Evolutionary conservation across 371 early-diverging fungal genomes (phyloP), one percentile per base, ranked within the genome.

Genomic region (Smittium culicis): DNA sequence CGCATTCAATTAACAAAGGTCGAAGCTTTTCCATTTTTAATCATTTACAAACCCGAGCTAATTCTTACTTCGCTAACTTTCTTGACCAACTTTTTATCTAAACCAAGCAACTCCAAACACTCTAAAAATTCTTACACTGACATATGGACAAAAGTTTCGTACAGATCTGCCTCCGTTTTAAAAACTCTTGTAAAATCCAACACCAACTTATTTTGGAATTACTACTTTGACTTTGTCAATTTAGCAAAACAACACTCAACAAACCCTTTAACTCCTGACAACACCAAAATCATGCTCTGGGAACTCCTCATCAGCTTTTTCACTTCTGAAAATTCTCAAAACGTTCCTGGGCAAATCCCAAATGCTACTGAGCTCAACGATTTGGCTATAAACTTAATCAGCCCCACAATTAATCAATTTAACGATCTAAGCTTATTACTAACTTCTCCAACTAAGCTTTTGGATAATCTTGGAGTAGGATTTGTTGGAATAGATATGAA

Each of bases 221-320:
- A 34, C 32, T 63, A 63, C n/a, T 30, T 34, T 63, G 63, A 63
- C 5, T 63, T 63, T 63, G 33, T 32, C n/a, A 63, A 33, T 14
- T 35, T 63, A 33, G 1, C 63, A 2, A 30, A 30, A n/a, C 63
- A 63, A 32, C 24, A 30, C 14, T n/a, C 31, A 63, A 33, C n/a
- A n/a, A 33, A n/a, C 5, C 14, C 27, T 32, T 30, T 11, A 3
- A 63, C n/a, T 32, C n/a, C 63, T 20, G 20, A 20, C 20, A 5
- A 45, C 5, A 45, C 45, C 45, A 45, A 45, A 45, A 45, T 45
- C 5, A 45, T 45, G 45, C 20, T 45, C 5, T 45, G 45, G 45
- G 45, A 45, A 20, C 45, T 45, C 20, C 20, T 45, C 5, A 45
- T 45, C 5, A 45, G 45, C 20, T 45, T 45, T 45, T 45, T 45